Base-by-base conservation (phyloP, 441 rosid species). In the Flueggea neowawraea region DNA sequence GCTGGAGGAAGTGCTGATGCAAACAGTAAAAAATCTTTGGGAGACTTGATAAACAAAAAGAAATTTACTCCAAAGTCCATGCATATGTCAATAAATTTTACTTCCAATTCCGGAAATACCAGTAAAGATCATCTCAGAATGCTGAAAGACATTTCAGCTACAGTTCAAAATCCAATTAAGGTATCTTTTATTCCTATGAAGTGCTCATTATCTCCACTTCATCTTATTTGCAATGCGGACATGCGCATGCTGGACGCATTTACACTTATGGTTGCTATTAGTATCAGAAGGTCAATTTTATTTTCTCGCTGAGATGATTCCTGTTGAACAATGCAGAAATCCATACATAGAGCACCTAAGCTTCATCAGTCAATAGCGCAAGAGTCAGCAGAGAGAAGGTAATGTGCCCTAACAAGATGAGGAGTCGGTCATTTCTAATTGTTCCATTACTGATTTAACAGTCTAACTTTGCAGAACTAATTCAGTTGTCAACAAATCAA, bases 331-430 rank as follows among this genome's bases (percentile, higher is more conserved):
- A 51, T 72, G 76, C 68, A 94, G 96, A 85, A 80, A 61, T 79
- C 95, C 69, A 53, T 72, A 66, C 53, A 54, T 63, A 69, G 55
- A 67, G 70, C 62, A 55, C 64, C 86, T 22, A 70, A 73, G 62
- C 67, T 60, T 65, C 70, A 52, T 64, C 76, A 84, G 72, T 64
- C 74, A 64, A 64, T 44, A 55, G 65, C 45, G 62, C 75, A 28
- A 43, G 84, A 58, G 41, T 59, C 83, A 61, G 83, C 73, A 69
- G 76, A 79, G 55, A 80, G 62, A 71, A 87, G 97, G 88, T 87
- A 71, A 6, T 51, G 36, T 55, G 9, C 57, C 16, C 43, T 45
- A 22, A 36, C 33, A 12, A 58, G 32, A 36, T 36, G 41, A 36
- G 41, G 9, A 36, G 1, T 36, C 41, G 9, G 41, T 36, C 6